Evolutionary conservation across 805 yeast genomes (phyloP), one percentile per base, ranked within the genome.

Genomic region (Pachysolen tannophilus): DNA sequence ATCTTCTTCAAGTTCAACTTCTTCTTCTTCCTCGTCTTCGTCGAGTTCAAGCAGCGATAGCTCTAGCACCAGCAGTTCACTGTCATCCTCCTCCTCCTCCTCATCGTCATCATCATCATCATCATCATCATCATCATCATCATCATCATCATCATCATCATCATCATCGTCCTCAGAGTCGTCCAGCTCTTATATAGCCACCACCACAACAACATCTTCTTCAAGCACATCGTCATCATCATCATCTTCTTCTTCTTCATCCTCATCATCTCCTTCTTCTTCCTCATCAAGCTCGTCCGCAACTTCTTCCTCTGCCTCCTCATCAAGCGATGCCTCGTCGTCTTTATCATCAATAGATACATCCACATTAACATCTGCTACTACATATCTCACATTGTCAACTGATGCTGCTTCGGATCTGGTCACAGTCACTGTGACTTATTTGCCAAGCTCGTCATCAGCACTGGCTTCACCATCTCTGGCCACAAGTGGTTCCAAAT

Each of bases 401-500:
- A 16, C 30, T 16, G 19, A 14, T 27, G 17, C 9, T 4, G 15
- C 30, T 16, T 27, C 30, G 13, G 28, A 8, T 14, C 34, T n/a
- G 15, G 33, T 36, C 11, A 35, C 39, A 16, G 39, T 35, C 15
- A 36, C 39, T 9, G 39, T 36, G 17, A 36, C 39, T 31, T 45
- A 18, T 7, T 42, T 52, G 3, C 34, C 63, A 7, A 46, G 52
- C 4, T 50, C 47, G 14, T 37, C 44, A 24, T 48, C 53, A 2
- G 45, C 59, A 3, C 42, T 58, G 6, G 48, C 60, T 8, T 42
- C 56, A 10, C 53, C 58, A 13, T 50, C 59, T 4, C 45, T 52
- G 11, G 49, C 60, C 38, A 41, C 52, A 2, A 28, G 39, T 6
- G 18, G 33, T 7, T 26, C 33, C n/a, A 27, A 27, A 13, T 28